Base-by-base conservation (phyloP, 176 grass and related monocot species). In the Calamus simplicifolius region DNA sequence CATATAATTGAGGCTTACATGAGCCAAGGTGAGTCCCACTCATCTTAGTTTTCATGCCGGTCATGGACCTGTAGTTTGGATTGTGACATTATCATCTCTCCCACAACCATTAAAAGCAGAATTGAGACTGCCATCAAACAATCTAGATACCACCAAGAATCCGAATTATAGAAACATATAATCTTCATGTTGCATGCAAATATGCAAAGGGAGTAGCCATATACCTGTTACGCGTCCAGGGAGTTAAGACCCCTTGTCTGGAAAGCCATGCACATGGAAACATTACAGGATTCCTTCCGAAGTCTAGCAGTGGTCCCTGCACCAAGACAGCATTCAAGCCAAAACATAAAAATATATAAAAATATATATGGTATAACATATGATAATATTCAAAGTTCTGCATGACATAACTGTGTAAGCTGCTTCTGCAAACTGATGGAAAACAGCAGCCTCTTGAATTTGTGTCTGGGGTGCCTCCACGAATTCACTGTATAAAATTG, bases 191-290 rank as follows among this genome's bases (percentile, higher is more conserved):
- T 23, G 1, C 21, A 23, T 23, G 21, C 21, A 23, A 23, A 23
- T 23, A 23, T 23, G 21, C 0, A 23, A 23, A 23, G 21, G 21
- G 21, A 23, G 21, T 23, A 23, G 21, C 35, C 12, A 10, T 12
- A 43, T 13, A 95, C 89, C 80, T 88, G 73, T 75, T 78, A 57
- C 92, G 81, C 4, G 77, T 68, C 87, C 92, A 97, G 14, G 92
- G 92, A 80, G 84, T 88, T 63, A 97, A 82, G 73, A 78, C 70
- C 30, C 92, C 92, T 88, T 97, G 92, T 77, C 92, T 81, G 69
- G 91, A 88, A 69, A 97, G 50, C 92, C 92, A 97, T 69, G 87
- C 83, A 67, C 92, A 97, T n/a, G 92, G 92, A 82, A 97, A 97
- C 69, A 97, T 82, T 73, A 97, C 75, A 43, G 87, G 92, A 51